Base-by-base conservation (phyloP, 2,329 filamentous ascomycete species). In the Colletotrichum liriopes region DNA sequence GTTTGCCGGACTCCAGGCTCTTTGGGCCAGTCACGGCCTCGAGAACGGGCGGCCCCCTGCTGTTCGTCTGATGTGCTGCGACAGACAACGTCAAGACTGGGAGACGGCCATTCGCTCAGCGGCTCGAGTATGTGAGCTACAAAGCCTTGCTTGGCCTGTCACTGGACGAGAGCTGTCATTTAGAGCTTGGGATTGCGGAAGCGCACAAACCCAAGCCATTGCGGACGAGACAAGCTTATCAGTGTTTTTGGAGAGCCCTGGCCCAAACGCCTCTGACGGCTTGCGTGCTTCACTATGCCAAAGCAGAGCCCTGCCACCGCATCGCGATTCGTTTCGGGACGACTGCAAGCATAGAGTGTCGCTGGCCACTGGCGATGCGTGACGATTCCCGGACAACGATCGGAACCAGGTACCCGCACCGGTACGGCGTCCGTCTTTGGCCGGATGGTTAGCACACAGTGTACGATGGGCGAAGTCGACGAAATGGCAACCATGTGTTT, bases 51-150 rank as follows among this genome's bases (percentile, higher is more conserved):
- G 29, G 29, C 45, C 45, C 45, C 60, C 47, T 66, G 70, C 43
- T 39, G 72, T 74, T 73, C 72, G 65, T 74, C 70, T 65, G 70
- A 74, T 74, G 59, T 74, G 65, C 61, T 73, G 69, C 70, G 70
- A 73, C 72, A 73, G 61, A 68, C 37, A 55, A 32, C 64, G 64
- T 73, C 55, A 29, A 68, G 72, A 68, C 54, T 47, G 60, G 68
- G 23, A 35, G 52, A 65, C 47, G 5, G 51, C 45, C 60, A 68
- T 62, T 62, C 70, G 55, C 65, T 43, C 56, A 66, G 47, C 29
- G 43, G 58, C 47, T 60, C 56, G 54, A 45, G 58, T 71, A 43
- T 66, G 67, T 59, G 49, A 66, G 56, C 63, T 29, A n/a, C 47
- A 58, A 41, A 62, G 60, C 52, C 32, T 32, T 56, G 37, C 37